Conservation (phyloP, 2,329 filamentous ascomycete genomes). For the Lasiodiplodia theobromae region DNA sequence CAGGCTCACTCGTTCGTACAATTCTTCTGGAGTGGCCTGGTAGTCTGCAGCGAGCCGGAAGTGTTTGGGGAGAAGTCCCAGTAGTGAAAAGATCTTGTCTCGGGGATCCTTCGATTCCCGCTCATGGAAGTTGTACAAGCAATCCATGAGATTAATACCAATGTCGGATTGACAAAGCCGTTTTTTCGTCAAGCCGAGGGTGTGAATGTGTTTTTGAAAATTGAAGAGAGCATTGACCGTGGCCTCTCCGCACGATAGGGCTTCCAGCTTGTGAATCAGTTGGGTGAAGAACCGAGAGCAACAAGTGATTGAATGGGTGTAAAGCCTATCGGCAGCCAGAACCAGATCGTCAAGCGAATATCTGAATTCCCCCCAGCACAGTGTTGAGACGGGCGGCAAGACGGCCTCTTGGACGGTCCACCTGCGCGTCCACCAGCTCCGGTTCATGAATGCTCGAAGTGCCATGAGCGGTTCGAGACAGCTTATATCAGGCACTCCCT, state of each 20-base stretch:
- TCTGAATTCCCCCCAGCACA: background rate
- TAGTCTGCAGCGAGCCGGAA: background rate
- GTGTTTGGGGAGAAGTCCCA: background rate
- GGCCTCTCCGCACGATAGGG: background rate
- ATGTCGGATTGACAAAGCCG: background rate
- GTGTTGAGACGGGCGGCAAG: background rate
- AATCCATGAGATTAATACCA: background rate
- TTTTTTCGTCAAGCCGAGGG: background rate
- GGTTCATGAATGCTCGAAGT: background rate
- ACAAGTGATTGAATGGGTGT: background rate
- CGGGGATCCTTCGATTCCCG: background rate
- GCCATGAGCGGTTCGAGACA: background rate
- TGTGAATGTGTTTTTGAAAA: background rate
- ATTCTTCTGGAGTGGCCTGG: too few relatives aligned
- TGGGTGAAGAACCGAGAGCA: background rate
- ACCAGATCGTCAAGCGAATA: background rate
- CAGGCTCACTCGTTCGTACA: background rate
- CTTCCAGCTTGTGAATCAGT: background rate
- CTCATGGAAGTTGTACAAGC: background rate
- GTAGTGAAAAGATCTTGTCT: background rate
- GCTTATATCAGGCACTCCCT: too few relatives aligned
- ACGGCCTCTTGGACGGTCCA: slow-evolving; percentile 10
- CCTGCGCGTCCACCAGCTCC: slow-evolving; percentile 2
- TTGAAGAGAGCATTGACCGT: background rate
- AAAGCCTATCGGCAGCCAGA: background rate